These are phyloP conservation scores for Apiosordaria backusii DNA, from an alignment of 495 filamentous ascomycete species.

Conservation along the genomic window DNA sequence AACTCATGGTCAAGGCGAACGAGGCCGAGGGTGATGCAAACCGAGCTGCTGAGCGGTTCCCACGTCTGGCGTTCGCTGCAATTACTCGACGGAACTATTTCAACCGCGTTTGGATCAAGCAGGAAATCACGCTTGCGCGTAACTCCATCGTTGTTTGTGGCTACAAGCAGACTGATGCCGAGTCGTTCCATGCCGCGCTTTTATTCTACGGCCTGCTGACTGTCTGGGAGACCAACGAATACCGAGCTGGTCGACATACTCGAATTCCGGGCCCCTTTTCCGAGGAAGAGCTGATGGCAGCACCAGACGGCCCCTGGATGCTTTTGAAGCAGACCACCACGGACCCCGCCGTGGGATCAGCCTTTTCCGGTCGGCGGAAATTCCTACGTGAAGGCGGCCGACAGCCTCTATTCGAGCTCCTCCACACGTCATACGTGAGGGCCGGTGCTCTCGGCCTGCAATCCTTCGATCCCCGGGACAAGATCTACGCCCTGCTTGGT, in stretches of 20 bases:
- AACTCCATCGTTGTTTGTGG: conserved; percentile 18
- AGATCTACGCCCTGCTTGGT: neutral
- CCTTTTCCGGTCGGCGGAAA: conserved; percentile 2
- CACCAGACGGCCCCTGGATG: neutral
- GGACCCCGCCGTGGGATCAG: neutral
- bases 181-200: neutral
- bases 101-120: conserved; percentile 27
- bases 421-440: conserved; percentile 10
- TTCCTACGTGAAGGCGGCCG: neutral
- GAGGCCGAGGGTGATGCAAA: neutral
- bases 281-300: neutral
- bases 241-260: neutral
- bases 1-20: neutral
- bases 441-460: neutral
- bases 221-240: neutral
- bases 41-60: conserved; percentile 4
- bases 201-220: neutral
- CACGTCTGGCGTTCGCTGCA: conserved; percentile 8
- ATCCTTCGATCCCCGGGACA: neutral
- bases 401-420: conserved; percentile 2
- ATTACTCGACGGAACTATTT: conserved; percentile 14
- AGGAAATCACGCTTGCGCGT: conserved; percentile 23
- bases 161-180: neutral
- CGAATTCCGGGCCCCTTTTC: neutral
- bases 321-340: neutral